Evolutionary conservation across 495 filamentous ascomycete genomes (phyloP).

Genomic region (Parachaetomium inaequale): DNA sequence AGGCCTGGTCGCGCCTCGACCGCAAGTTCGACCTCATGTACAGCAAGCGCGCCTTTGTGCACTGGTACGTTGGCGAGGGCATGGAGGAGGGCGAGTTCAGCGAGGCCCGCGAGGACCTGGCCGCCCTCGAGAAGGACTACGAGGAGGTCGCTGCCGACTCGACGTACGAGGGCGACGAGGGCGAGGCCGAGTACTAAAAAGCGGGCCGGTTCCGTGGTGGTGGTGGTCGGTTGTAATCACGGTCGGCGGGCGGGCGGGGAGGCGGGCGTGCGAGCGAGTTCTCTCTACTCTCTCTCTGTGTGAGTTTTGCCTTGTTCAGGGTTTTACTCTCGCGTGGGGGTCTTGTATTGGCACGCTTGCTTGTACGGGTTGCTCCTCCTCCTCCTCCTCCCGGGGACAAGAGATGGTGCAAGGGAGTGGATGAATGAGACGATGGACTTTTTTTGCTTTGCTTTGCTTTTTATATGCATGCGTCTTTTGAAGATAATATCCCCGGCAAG

Average conservation of each 20-base stretch:
- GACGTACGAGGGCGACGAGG: conserved; percentile 53
- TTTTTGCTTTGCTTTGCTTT: background rate
- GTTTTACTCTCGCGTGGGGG: too few species aligned
- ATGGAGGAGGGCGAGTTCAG: conserved; percentile 96
- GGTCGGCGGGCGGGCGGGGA: background rate
- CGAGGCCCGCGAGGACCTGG: conserved; percentile 85
- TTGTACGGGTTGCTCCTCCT: too few species aligned
- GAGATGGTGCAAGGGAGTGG: background rate
- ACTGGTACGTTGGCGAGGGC: conserved; percentile 94
- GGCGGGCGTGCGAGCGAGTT: background rate
- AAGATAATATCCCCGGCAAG: conserved; percentile 17
- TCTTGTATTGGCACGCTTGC: too few species aligned
- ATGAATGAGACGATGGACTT: background rate
- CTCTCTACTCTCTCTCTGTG: background rate
- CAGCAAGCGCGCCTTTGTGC: conserved; percentile 89
- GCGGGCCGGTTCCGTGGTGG: conserved; percentile 7
- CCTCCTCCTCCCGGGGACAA: too few species aligned
- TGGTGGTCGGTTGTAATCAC: conserved; percentile 2
- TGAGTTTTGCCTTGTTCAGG: background rate
- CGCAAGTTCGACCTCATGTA: conserved; percentile 98
- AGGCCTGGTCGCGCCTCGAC: conserved; percentile 85
- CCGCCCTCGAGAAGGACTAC: conserved; percentile 87
- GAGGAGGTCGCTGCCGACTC: conserved; percentile 83
- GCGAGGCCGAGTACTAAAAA: conserved; percentile 67
- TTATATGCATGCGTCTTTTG: background rate